These are phyloP conservation scores for Leishmania braziliensis DNA, from an alignment of 208 protist species.

Conservation along the genomic window DNA sequence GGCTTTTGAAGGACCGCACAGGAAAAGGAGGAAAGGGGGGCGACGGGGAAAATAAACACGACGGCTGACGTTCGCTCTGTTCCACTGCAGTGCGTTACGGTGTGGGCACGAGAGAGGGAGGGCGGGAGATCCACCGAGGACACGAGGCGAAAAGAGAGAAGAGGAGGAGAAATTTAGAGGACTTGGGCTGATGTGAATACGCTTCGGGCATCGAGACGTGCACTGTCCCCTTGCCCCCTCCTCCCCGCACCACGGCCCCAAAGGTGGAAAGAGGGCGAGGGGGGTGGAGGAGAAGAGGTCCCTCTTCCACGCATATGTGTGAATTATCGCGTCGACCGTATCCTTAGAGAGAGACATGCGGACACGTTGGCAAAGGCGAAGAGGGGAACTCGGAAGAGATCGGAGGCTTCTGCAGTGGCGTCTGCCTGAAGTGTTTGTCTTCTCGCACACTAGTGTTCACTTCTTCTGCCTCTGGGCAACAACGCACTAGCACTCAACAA, in stretches of 20 bases:
- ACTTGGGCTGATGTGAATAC: neutral
- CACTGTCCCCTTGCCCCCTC: neutral
- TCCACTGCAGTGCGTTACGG: neutral
- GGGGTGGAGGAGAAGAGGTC: neutral
- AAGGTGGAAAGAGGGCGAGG: neutral
- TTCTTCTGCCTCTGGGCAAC: neutral
- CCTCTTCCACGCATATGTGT: neutral
- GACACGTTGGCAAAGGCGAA: neutral
- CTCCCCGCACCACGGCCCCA: neutral
- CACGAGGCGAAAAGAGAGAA: neutral
- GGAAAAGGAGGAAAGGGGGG: neutral
- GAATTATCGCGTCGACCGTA: neutral
- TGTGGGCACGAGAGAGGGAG: neutral
- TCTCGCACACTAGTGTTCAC: neutral
- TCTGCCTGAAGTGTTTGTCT: neutral
- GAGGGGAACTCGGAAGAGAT: too few relatives aligned
- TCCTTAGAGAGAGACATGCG: neutral
- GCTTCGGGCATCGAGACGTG: neutral
- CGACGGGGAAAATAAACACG: neutral
- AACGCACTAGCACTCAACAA: neutral
- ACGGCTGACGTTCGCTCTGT: constrained; percentile 3
- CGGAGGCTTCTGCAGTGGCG: too few relatives aligned
- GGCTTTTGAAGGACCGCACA: neutral
- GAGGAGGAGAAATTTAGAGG: neutral
- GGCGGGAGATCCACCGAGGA: neutral